Percentiles rank a stretch among this genome's conserved stretches.
Evolutionary conservation across 1,284 basidiomycete genomes (phyloP).

Genomic region (Cryptococcus deneoformans): DNA sequence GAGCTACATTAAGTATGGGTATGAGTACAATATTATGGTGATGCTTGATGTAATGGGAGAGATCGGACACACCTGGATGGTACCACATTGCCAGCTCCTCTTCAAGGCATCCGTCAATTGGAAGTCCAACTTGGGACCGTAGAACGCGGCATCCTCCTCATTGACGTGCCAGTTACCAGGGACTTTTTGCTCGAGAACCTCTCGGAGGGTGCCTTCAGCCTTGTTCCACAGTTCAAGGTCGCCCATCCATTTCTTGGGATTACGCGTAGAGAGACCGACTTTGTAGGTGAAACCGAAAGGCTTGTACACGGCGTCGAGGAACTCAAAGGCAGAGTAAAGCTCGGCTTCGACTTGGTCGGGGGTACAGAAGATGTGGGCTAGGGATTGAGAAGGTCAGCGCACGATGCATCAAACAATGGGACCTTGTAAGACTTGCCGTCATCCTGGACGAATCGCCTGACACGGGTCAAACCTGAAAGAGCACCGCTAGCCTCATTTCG

Average conservation of each 20-base stretch:
- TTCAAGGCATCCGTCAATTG: slow-evolving; percentile 90
- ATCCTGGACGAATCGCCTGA: slow-evolving; percentile 94
- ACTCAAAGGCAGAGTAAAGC: slow-evolving; percentile 84
- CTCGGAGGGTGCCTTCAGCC: slow-evolving; percentile 80
- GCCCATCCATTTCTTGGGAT: slow-evolving; percentile 90
- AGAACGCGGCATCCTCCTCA: slow-evolving; percentile 96
- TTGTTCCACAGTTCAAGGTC: slow-evolving; percentile 84
- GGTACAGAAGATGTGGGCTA: slow-evolving; percentile 81
- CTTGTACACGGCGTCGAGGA: slow-evolving; percentile 91
- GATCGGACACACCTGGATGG: slow-evolving; percentile 58
- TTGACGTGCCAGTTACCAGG: slow-evolving; percentile 92
- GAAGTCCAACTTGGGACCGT: slow-evolving; percentile 95
- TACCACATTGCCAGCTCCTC: slow-evolving; percentile 96
- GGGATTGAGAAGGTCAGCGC: background rate
- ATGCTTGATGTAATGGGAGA: background rate
- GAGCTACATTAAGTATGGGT: slow-evolving; percentile 58
- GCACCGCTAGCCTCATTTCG: slow-evolving; percentile 96
- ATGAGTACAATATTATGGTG: background rate
- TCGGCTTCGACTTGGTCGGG: slow-evolving; percentile 85
- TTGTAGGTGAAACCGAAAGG: slow-evolving; percentile 98
- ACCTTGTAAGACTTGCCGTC: slow-evolving; percentile 59
- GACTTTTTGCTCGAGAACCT: slow-evolving; percentile 81
- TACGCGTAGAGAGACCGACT: slow-evolving; percentile 86
- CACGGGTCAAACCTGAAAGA: slow-evolving; percentile 88
- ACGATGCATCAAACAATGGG: background rate